phyloP scores from a whole-genome alignment of 2,329 filamentous ascomycete genomes.

The Talaromyces albobiverticillius region DNA sequence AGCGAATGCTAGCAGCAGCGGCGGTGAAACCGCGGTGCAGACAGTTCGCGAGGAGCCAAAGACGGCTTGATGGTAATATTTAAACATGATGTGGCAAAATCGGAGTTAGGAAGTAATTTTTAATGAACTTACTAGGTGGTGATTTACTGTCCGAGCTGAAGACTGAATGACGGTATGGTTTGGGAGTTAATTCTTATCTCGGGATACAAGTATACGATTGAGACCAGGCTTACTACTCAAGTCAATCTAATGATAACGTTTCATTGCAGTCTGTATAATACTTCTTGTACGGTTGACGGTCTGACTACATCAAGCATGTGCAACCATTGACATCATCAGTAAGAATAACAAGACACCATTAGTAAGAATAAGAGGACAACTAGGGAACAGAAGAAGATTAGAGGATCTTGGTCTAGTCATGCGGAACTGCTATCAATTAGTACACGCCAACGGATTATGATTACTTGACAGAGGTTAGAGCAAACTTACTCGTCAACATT shows the following conservation, averaged over 20 bases:
- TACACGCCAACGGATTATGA: not conserved
- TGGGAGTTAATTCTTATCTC: too few relatives aligned
- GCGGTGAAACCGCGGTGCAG: not conserved
- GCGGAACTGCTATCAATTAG: not conserved
- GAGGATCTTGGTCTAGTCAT: conserved; percentile 6
- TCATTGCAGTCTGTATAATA: not conserved
- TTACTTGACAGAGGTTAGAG: not conserved
- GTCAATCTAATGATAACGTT: not conserved
- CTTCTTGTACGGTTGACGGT: not conserved
- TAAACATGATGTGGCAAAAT: not conserved
- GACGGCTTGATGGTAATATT: not conserved
- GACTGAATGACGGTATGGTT: too few relatives aligned
- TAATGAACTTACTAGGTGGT: not conserved
- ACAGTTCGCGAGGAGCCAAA: not conserved
- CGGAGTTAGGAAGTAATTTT: too few relatives aligned
- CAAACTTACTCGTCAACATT: not conserved
- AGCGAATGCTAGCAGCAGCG: not conserved
- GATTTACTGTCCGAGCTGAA: not conserved
- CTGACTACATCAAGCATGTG: not conserved
- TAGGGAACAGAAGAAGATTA: conserved; percentile 6
- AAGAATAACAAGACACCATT: conserved; percentile 2
- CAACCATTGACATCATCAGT: not conserved
- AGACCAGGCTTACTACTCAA: too few relatives aligned
- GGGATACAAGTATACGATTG: not conserved
- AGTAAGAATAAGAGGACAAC: conserved; percentile 1